Conservation (phyloP, 495 filamentous ascomycete genomes). For the Penicillium turbatum region DNA sequence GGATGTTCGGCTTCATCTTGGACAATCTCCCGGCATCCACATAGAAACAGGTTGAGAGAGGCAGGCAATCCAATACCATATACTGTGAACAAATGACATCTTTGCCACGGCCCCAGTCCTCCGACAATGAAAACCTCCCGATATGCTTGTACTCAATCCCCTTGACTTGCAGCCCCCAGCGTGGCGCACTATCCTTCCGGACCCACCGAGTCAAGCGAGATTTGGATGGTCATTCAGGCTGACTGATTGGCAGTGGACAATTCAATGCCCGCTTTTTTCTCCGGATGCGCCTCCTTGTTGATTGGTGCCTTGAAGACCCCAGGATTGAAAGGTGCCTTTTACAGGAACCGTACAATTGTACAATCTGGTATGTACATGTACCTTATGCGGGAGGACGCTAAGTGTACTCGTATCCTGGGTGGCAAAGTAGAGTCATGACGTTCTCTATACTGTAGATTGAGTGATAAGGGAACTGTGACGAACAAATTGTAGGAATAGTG, state of each 20-base stretch:
- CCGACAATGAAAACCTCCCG: neutral
- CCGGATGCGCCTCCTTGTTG: slow-evolving; percentile 19
- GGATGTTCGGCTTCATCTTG: slow-evolving; percentile 5
- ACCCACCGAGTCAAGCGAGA: slow-evolving; percentile 27
- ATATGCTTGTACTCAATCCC: neutral
- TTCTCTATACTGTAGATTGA: neutral
- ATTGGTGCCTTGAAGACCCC: slow-evolving; percentile 32
- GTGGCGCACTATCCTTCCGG: slow-evolving; percentile 8
- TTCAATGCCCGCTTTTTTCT: slow-evolving; percentile 26
- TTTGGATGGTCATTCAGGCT: slow-evolving; percentile 23
- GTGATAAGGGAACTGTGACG: too few species aligned
- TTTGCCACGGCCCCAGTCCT: neutral
- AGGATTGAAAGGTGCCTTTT: slow-evolving; percentile 16
- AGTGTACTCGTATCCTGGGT: slow-evolving; percentile 15
- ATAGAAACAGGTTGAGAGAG: neutral
- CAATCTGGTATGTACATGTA: too few species aligned
- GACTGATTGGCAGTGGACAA: slow-evolving; percentile 4
- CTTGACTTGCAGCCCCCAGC: slow-evolving; percentile 7
- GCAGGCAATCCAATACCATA: neutral
- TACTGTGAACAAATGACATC: neutral
- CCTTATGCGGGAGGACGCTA: slow-evolving; percentile 8
- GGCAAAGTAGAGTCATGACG: slow-evolving; percentile 31
- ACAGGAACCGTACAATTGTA: slow-evolving; percentile 16
- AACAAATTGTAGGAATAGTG: neutral
- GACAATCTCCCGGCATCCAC: slow-evolving; percentile 16